Evolutionary conservation across 192 early-diverging fungal genomes (phyloP).

Genomic region (Coemansia sp.): DNA sequence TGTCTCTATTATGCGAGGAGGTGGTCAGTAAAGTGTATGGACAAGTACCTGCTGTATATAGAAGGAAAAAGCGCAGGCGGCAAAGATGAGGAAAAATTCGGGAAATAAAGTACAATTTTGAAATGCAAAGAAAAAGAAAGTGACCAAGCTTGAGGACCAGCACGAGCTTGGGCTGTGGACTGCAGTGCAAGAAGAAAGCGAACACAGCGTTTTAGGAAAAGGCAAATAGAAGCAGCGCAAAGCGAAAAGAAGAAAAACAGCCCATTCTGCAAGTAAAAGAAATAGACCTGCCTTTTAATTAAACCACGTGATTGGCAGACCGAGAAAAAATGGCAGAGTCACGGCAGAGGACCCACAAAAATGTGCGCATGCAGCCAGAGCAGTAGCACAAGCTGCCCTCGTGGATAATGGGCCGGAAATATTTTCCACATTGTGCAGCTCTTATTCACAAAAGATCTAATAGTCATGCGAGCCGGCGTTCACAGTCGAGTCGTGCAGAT

Average conservation of each 20-base stretch:
- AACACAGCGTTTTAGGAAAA: not conserved
- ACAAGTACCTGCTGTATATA: not conserved
- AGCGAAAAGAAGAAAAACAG: not conserved
- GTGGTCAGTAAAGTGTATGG: slow-evolving; percentile 1
- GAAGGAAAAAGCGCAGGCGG: slow-evolving; percentile 3
- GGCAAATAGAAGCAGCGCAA: not conserved
- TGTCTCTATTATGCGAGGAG: not conserved
- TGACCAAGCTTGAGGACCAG: slow-evolving; percentile 9
- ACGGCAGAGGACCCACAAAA: slow-evolving; percentile 2
- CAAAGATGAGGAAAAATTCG: not conserved
- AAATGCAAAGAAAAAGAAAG: not conserved
- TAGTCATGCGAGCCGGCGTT: not conserved
- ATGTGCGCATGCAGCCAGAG: not conserved
- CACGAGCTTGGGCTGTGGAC: slow-evolving; percentile 11
- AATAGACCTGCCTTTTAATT: slow-evolving; percentile 2
- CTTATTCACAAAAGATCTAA: not conserved
- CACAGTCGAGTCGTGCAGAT: not conserved
- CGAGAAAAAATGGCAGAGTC: not conserved
- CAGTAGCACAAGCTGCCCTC: not conserved
- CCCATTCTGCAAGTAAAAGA: not conserved
- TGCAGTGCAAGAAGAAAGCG: not conserved
- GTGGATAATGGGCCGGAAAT: not conserved
- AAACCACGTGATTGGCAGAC: not conserved
- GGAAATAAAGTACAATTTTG: not conserved
- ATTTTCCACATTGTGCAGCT: slow-evolving; percentile 2